Evolutionary conservation across 2,329 filamentous ascomycete genomes (phyloP).

Genomic region (Raffaelea albimanens): DNA sequence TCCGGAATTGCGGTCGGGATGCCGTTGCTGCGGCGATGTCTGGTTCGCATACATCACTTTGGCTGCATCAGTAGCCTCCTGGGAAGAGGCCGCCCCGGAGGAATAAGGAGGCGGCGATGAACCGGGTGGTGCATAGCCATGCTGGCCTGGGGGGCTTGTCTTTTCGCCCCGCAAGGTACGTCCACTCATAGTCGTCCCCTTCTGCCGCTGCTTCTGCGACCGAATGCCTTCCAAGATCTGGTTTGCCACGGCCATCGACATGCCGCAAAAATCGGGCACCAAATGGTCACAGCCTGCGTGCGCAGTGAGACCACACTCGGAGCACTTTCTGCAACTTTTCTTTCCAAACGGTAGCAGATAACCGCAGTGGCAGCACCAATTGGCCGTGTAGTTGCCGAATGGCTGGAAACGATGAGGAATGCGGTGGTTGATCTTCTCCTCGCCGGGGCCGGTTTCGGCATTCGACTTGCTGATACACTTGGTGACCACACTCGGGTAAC

Average conservation of each 20-base stretch:
- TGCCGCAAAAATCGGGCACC: constrained; percentile 96
- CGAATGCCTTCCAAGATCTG: constrained; percentile 83
- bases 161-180: constrained; percentile 54
- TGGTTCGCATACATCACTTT: constrained; percentile 51
- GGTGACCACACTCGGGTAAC: constrained; percentile 91
- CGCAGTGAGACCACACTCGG: constrained; percentile 87
- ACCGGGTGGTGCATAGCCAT: constrained; percentile 5
- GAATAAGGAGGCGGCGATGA: constrained; percentile 17
- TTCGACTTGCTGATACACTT: constrained; percentile 99
- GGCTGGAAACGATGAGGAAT: constrained; percentile 95
- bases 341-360: constrained; percentile 91
- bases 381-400: constrained; percentile 96
- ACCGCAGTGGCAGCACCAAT: constrained; percentile 98
- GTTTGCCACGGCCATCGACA: constrained; percentile 97
- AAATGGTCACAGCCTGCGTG: constrained; percentile 89
- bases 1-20: constrained; percentile 40
- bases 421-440: constrained; percentile 98
- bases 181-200: constrained; percentile 49
- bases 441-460: constrained; percentile 93
- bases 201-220: constrained; percentile 49
- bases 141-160: constrained; percentile 19
- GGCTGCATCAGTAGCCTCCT: constrained; percentile 54
- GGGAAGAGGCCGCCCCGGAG: constrained; percentile 27
- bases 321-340: constrained; percentile 89
- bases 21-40: constrained; percentile 38